Conservation (phyloP, 257 asterid species). For the Penstemon davidsonii region DNA sequence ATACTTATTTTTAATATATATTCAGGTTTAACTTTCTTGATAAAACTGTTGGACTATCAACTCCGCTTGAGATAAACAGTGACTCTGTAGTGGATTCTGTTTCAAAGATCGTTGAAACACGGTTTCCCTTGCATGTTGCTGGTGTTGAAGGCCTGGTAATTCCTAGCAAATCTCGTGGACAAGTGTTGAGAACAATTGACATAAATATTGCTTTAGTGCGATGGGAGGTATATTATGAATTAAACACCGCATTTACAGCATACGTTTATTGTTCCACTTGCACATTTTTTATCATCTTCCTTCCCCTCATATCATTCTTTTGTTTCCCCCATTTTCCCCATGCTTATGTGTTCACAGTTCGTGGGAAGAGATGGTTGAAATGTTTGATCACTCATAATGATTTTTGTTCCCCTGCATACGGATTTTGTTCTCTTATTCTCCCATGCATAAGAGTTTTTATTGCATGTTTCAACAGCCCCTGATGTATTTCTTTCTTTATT, state of each 20-base stretch:
- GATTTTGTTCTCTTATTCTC: neutral
- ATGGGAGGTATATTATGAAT: conserved; percentile 77
- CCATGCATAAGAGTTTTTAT: neutral
- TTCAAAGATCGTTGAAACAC: conserved; percentile 55
- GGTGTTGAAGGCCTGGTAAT: conserved; percentile 77
- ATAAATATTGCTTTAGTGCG: conserved; percentile 67
- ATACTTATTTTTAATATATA: conserved; percentile 15
- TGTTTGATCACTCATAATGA: conserved; percentile 1
- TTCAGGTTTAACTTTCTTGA: conserved; percentile 85
- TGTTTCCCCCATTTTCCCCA: neutral
- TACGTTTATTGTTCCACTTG: neutral
- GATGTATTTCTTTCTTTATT: neutral
- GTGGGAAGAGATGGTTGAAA: neutral
- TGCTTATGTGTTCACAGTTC: neutral
- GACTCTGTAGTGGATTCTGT: conserved; percentile 54
- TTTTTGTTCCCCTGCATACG: neutral
- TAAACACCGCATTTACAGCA: neutral
- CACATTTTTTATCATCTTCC: conserved; percentile 13
- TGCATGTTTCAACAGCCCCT: conserved; percentile 3
- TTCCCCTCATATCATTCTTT: neutral
- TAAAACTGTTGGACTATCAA: conserved; percentile 78
- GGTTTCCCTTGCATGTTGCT: conserved; percentile 54
- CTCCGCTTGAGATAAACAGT: conserved; percentile 61
- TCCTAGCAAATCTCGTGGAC: conserved; percentile 79
- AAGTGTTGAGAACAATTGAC: conserved; percentile 73